Conservation (phyloP, 345 rosid genomes). For the Geranium rotundifolium region DNA sequence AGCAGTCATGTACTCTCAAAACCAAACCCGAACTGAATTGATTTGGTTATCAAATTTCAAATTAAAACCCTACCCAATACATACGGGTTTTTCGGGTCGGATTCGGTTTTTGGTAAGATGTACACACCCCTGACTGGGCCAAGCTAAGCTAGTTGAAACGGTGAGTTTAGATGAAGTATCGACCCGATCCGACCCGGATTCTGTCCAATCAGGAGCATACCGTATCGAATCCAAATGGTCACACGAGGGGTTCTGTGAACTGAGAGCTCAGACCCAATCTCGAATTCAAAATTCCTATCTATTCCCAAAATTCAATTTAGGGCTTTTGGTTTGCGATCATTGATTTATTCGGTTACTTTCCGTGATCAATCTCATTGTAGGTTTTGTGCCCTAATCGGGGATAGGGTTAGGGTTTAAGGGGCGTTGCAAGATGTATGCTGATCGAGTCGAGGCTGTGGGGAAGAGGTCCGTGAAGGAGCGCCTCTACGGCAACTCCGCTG, state of each 20-base stretch:
- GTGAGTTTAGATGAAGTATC: neutral
- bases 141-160: neutral
- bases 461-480: constrained; percentile 62
- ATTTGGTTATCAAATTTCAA: too few species aligned
- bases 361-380: neutral
- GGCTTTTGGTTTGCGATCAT: constrained; percentile 1
- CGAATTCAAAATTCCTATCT: neutral
- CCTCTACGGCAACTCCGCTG: constrained; percentile 47
- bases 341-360: neutral
- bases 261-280: neutral
- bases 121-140: too few species aligned
- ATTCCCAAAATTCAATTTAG: neutral
- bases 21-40: too few species aligned
- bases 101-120: too few species aligned
- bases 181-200: neutral
- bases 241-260: neutral
- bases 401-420: constrained; percentile 32
- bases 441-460: constrained; percentile 62
- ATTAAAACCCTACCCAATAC: too few species aligned
- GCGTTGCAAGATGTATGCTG: constrained; percentile 65
- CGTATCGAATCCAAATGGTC: neutral
- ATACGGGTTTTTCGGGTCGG: too few species aligned
- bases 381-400: neutral
- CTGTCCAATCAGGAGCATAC: neutral
- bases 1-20: too few species aligned